Base-by-base conservation (phyloP, 371 early-diverging fungal genomes). In the Rhizopus sp. region DNA sequence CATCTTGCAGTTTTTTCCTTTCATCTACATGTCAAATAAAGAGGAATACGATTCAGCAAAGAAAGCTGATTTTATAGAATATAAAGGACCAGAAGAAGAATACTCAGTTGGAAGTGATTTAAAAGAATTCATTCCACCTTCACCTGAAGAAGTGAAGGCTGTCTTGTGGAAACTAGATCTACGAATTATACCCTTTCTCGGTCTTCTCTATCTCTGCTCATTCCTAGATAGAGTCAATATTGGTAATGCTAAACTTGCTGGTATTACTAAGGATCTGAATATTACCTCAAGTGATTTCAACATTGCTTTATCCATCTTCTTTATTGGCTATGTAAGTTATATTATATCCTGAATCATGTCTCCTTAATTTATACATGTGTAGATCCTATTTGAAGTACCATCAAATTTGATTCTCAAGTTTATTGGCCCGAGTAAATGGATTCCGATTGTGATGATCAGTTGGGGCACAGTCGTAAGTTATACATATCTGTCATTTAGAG, bases 381-480 rank as follows among this genome's bases (percentile, higher is more conserved):
- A 83, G 80, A 72, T 86, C 48, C 39, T 88, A 32, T 82, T 84
- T 55, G 90, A 91, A 61, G 68, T 88, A 23, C 89, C 90, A 5
- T 88, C 87, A 45, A 91, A 90, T 63, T 67, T 91, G 53, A 58
- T 88, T 67, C 73, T 88, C 44, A 87, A 91, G 50, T 68, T 60
- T 4, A 57, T 88, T 41, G 82, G 86, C 7, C 85, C 91, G 7
- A 77, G 78, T 16, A 55, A 63, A 33, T 89, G 91, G 94, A 84
- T 94, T 45, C 84, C 91, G 3, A 69, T 85, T 13, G 75, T 82
- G 33, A 77, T 78, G 77, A 63, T 82, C 45, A 50, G 71, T 53
- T 69, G 79, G 78, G 81, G 79, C 8, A 63, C 70, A 13, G 73
- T 80, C 48, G 63, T 63, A 63, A 57, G 59, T 54, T 1, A 3